A percentile compares a stretch with the other conserved stretches of the same genome.
Conservation (phyloP, 768 basidiomycete species). For the Naganishia friedmannii region DNA sequence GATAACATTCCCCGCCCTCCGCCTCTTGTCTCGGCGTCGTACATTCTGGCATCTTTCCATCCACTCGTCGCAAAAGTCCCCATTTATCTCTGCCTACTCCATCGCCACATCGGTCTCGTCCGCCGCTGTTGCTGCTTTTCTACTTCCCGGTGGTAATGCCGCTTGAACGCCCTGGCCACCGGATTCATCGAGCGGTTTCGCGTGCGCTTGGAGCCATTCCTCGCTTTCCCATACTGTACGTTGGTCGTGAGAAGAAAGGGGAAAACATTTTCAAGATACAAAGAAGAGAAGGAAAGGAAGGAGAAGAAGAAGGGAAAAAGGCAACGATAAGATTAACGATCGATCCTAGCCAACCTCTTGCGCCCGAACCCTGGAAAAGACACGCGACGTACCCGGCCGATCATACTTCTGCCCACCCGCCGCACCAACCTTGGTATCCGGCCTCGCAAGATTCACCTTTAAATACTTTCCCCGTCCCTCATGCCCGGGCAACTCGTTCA, state of each 20-base stretch:
- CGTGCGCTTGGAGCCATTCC: conserved; percentile 81
- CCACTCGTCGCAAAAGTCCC: background rate
- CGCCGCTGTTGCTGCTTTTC: background rate
- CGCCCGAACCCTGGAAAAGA: background rate
- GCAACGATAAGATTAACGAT: background rate
- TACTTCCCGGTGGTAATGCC: conserved; percentile 18
- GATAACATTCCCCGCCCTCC: background rate
- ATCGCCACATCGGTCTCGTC: conserved; percentile 8
- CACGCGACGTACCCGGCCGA: conserved; percentile 43
- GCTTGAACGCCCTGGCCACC: conserved; percentile 51
- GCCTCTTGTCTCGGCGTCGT: background rate
- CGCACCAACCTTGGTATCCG: conserved; percentile 61
- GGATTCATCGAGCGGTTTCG: conserved; percentile 71
- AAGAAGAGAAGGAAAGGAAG: too few species aligned
- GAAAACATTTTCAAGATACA: too few species aligned
- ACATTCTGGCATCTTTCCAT: background rate
- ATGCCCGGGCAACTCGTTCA: conserved; percentile 77
- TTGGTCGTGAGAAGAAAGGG: background rate
- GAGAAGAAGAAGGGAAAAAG: background rate
- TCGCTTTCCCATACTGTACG: conserved; percentile 90
- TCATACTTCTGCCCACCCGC: conserved; percentile 46
- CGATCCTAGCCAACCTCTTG: conserved; percentile 39
- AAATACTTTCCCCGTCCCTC: conserved; percentile 64
- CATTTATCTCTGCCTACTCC: background rate
- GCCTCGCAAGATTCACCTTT: conserved; percentile 69